Evolutionary conservation across 805 yeast species (phyloP), one percentile per base, ranked within the genome.

Genomic region (Candida broadrunensis): DNA sequence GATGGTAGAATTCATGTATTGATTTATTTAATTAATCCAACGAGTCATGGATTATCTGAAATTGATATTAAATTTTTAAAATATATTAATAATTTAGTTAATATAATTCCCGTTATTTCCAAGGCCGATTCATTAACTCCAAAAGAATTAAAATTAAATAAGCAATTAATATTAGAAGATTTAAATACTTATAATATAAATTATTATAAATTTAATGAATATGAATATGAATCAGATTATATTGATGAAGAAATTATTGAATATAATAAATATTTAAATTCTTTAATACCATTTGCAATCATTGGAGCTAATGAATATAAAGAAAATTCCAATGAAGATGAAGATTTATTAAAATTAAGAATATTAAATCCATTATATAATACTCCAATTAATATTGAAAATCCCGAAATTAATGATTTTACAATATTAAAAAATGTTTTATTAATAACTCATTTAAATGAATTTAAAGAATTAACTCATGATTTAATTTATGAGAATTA

Each of bases 401-500:
- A 83, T 60, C 83, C 90, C 25, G 83, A 83, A 40, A 74, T 78
- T 46, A 83, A 88, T 48, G 97, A 89, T 63, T 85, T 89, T 58
- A 78, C 87, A 33, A 77, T 85, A 32, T 73, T 89, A 61, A 81
- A 89, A 60, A 88, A 87, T 55, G 79, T 89, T 3, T 68, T 89
- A 44, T 75, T 89, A 55, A 84, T 86, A 54, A 81, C 93, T 14
- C 96, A 88, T 65, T 75, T 89, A 63, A 83, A 83, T 58, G 97
- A 89, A 58, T 80, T 89, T 63, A 88, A 88, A 65, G 97, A 89
- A 54, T 75, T 78, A 55, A 89, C 97, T 6, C 95, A 86, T 60
- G 96, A 88, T 59, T 76, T 82, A 31, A 69, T 89, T 48, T 89
- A 89, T 62, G 97, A 89, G 63, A 83, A 81, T 58, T 89, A 89